Evolutionary conservation across 164 flowering plant species (phyloP).

Genomic region (Vitis vinifera): ASM3070453v1 NC_081819.1:18288001-18288500

Average conservation of each 20-base stretch:
- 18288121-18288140: constrained; percentile 13
- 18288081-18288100: constrained; percentile 26
- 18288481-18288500: too few relatives aligned
- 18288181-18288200: constrained; percentile 16
- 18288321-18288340: too few relatives aligned
- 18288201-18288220: neutral
- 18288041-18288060: neutral
- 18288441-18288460: too few relatives aligned
- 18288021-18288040: constrained; percentile 19
- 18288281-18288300: neutral
- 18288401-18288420: too few relatives aligned
- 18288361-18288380: too few relatives aligned
- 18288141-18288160: constrained; percentile 21
- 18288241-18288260: neutral
- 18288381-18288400: too few relatives aligned
- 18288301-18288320: too few relatives aligned
- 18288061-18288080: constrained; percentile 5
- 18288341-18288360: too few relatives aligned
- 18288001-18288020: constrained; percentile 3
- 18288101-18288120: constrained; percentile 13
- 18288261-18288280: constrained; percentile 2
- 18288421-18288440: too few relatives aligned
- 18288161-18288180: constrained; percentile 23
- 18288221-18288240: constrained; percentile 5
- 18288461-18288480: too few relatives aligned